These are phyloP conservation scores for Ophiostoma novo-ulmi DNA, from an alignment of 2,329 filamentous ascomycete species.

Conservation along the genomic window DNA sequence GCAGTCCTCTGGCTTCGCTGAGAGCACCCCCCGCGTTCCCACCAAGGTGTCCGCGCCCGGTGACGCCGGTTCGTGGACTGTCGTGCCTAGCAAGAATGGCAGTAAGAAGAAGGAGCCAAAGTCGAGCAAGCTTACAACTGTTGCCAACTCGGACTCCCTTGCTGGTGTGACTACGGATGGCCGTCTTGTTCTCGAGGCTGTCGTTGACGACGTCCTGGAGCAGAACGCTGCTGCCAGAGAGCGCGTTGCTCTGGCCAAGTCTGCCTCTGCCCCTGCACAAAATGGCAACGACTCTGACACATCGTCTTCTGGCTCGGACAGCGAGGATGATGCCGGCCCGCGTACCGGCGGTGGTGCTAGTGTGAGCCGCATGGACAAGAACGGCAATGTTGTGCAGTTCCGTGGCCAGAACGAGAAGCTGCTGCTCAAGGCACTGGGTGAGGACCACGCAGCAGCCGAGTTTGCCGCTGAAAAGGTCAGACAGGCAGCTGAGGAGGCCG, in stretches of 20 bases:
- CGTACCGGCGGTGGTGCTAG: background rate
- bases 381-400: constrained; percentile 42
- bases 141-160: background rate
- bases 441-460: constrained; percentile 73
- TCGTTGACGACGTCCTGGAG: constrained; percentile 18
- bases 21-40: background rate
- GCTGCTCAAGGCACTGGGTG: constrained; percentile 72
- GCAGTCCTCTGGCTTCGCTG: background rate
- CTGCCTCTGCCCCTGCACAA: background rate
- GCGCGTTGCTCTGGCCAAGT: background rate
- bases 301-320: constrained; percentile 24
- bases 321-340: constrained; percentile 19
- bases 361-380: constrained; percentile 43
- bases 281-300: constrained; percentile 37
- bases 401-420: constrained; percentile 60
- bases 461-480: constrained; percentile 77
- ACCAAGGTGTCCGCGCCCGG: constrained; percentile 14
- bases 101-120: constrained; percentile 17
- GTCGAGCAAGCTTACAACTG: background rate
- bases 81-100: constrained; percentile 14
- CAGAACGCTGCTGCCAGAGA: constrained; percentile 11
- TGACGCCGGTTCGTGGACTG: constrained; percentile 23
- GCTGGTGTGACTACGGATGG: constrained; percentile 17
- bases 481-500: constrained; percentile 68
- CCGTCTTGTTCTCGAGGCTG: constrained; percentile 15